Base-by-base conservation (phyloP, 306 rosid species). In the Carpinus fangiana region DNA sequence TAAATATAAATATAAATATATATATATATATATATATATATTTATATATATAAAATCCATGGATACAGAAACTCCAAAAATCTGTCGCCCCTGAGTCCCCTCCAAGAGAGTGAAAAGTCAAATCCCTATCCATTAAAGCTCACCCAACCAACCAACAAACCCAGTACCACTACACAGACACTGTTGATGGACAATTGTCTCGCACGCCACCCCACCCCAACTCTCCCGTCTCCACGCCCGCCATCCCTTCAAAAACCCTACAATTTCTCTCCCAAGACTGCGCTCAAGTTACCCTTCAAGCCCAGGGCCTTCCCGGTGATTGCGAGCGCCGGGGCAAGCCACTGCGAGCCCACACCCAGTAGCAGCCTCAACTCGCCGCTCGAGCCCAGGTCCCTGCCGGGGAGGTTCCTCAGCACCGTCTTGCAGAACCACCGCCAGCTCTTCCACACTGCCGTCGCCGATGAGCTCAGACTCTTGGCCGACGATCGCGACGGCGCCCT, bases 351-450 rank as follows among this genome's bases (percentile, higher is more conserved):
- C 20, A 76, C n/a, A 4, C 83, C 79, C 26, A 76, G 45, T 9
- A 81, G 90, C 26, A 90, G 93, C 81, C 75, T 92, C 16, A 90
- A 90, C 78, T 84, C 94, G 38, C 99, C 99, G 8, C 79, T 95
- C 54, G 87, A 85, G 67, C 90, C 92, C 11, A 82, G 88, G 54
- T 87, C 99, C 16, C 59, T 73, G 46, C 85, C 80, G 18, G 99
- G 98, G 0, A 90, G 86, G 78, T 90, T 81, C 53, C 88, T 96
- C 1, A 78, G 84, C 52, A 65, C 88, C 4, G 98, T 96, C 3
- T 52, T 96, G 78, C 99, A 90, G 83, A 93, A 96, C 64, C 97
- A 93, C n/a, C 88, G 90, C 17, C 93, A 86, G 79, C 69, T 96
- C 81, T 96, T 96, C 66, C 93, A 90, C 61, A 84, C 90, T 36